Evolutionary conservation across 257 asterid genomes (phyloP).

Genomic region (Solanum peruvianum): DNA sequence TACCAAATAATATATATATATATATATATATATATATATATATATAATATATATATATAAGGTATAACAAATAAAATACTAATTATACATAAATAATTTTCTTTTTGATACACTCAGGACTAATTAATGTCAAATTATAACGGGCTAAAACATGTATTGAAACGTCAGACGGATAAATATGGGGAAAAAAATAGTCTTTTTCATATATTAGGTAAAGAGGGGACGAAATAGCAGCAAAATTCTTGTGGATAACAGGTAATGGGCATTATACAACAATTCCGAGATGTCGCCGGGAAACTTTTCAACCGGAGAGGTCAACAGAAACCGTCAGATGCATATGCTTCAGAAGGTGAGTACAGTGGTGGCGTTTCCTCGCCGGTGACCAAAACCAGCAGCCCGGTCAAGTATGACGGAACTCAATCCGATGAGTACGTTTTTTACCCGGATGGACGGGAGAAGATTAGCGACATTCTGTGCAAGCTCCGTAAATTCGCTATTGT

Average conservation of each 20-base stretch:
- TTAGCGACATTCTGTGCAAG: conserved; percentile 25
- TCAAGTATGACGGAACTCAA: conserved; percentile 1
- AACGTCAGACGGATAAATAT: background rate
- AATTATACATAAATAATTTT: too few relatives aligned
- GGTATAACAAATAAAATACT: too few relatives aligned
- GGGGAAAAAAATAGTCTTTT: background rate
- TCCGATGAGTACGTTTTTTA: conserved; percentile 10
- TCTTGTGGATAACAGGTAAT: background rate
- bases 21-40: too few relatives aligned
- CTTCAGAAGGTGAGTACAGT: background rate
- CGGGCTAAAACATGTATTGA: background rate
- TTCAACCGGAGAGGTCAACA: conserved; percentile 1
- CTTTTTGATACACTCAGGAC: too few relatives aligned
- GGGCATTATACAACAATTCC: conserved; percentile 3
- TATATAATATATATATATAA: too few relatives aligned
- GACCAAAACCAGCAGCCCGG: background rate
- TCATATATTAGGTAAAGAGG: background rate
- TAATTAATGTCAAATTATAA: too few relatives aligned
- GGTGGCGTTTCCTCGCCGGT: background rate
- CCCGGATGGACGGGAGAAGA: background rate
- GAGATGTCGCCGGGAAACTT: conserved; percentile 6
- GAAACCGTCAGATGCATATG: background rate
- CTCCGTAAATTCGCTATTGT: conserved; percentile 45
- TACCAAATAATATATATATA: too few relatives aligned
- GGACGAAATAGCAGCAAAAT: background rate